These are phyloP conservation scores for Aspergillus ustus DNA, from an alignment of 2,329 filamentous ascomycete species.

Conservation along the genomic window DNA sequence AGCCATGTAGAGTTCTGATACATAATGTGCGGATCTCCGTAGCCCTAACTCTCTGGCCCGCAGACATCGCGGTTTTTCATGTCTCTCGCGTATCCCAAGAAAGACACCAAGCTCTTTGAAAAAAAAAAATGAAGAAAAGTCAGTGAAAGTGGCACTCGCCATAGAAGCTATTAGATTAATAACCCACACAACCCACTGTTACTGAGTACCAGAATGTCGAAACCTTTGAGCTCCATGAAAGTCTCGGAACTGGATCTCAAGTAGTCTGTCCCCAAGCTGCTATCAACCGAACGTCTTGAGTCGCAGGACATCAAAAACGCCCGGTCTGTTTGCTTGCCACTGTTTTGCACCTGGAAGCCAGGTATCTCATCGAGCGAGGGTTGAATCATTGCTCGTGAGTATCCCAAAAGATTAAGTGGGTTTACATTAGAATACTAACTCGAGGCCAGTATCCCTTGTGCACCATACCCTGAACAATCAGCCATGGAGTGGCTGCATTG, in stretches of 20 bases:
- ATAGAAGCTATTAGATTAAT: too few species aligned
- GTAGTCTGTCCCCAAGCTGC: not conserved
- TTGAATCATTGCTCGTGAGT: not conserved
- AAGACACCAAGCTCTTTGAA: too few species aligned
- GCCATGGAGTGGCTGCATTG: too few species aligned
- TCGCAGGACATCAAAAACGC: not conserved
- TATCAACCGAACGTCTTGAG: not conserved
- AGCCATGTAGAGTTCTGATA: too few species aligned
- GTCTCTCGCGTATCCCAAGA: too few species aligned
- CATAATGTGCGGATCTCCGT: too few species aligned
- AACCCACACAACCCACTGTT: not conserved
- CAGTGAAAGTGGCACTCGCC: too few species aligned
- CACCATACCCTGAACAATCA: too few species aligned
- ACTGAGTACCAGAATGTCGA: not conserved
- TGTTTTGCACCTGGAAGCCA: not conserved
- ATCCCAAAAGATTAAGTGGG: not conserved
- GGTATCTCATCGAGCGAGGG: not conserved
- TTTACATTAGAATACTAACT: not conserved
- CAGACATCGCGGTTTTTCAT: too few species aligned
- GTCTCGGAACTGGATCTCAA: not conserved
- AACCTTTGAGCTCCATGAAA: not conserved
- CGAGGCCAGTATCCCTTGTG: not conserved
- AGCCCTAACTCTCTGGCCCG: too few species aligned
- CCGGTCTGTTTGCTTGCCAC: not conserved
- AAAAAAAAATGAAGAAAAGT: too few species aligned